phyloP scores from a whole-genome alignment of 352 stramenopile genomes.

The Phytophthora constricta region DNA sequence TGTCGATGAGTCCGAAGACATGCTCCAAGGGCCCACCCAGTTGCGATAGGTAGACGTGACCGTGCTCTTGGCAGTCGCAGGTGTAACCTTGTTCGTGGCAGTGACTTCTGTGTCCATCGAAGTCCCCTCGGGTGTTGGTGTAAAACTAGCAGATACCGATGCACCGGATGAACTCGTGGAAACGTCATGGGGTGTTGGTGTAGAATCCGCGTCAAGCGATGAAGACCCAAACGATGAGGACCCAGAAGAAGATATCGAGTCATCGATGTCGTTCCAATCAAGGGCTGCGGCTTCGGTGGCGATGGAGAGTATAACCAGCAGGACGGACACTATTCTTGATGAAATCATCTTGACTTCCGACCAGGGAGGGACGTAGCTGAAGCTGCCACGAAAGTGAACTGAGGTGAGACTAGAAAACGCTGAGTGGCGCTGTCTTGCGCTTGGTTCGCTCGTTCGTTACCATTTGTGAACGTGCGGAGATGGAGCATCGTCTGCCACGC shows the following conservation, averaged over 20 bases:
- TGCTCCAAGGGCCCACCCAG: constrained; percentile 51
- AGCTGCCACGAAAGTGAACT: too few species aligned
- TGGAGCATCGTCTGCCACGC: too few species aligned
- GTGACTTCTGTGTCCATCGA: background rate
- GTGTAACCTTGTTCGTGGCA: constrained; percentile 4
- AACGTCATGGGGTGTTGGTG: too few species aligned
- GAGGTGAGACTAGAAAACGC: too few species aligned
- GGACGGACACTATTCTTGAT: background rate
- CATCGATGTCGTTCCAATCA: background rate
- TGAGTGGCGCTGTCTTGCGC: too few species aligned
- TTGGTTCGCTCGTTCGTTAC: too few species aligned
- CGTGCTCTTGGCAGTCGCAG: constrained; percentile 28
- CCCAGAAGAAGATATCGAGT: background rate
- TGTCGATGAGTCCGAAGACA: constrained; percentile 14
- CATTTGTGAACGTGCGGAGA: too few species aligned
- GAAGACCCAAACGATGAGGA: too few species aligned
- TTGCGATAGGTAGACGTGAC: constrained; percentile 35
- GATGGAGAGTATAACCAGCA: background rate
- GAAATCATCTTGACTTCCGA: background rate
- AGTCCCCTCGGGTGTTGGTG: background rate
- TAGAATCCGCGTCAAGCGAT: too few species aligned
- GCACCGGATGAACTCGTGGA: too few species aligned
- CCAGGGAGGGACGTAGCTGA: too few species aligned
- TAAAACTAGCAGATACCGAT: too few species aligned
- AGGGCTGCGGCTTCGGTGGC: background rate